Conservation (phyloP, 2,329 filamentous ascomycete genomes). For the Karstenula rhodostoma region DNA sequence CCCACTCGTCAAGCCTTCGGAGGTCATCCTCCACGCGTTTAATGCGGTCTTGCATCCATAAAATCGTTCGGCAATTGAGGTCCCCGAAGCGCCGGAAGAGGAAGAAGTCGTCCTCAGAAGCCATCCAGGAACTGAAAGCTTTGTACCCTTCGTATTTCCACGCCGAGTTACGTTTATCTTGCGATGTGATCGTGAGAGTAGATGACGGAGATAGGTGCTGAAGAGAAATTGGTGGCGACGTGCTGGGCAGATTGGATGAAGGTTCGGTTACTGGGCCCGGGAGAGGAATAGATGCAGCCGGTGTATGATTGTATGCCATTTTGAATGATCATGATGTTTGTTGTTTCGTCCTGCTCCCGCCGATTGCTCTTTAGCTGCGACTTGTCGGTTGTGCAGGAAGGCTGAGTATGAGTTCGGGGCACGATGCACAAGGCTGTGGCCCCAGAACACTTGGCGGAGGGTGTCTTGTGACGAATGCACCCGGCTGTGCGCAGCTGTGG, state of each 20-base stretch:
- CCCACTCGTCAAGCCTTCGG: conserved; percentile 17
- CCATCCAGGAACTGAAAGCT: conserved; percentile 37
- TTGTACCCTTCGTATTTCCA: conserved; percentile 41
- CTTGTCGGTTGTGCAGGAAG: background rate
- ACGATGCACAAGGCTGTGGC: conserved; percentile 8
- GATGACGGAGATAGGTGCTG: conserved; percentile 2
- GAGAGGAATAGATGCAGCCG: background rate
- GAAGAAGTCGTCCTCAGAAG: conserved; percentile 43
- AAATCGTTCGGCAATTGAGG: conserved; percentile 33
- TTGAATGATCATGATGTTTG: conserved; percentile 8
- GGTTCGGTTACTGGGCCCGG: conserved; percentile 13
- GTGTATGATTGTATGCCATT: background rate
- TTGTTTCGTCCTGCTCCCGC: background rate
- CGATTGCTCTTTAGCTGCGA: conserved; percentile 6
- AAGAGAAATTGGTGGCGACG: background rate
- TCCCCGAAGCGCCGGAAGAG: conserved; percentile 36
- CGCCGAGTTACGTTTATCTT: background rate
- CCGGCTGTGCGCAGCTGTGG: background rate
- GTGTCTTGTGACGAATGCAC: conserved; percentile 7
- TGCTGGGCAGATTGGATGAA: background rate
- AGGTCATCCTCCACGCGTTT: conserved; percentile 23
- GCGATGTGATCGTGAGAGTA: background rate
- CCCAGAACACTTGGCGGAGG: background rate
- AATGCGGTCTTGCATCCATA: conserved; percentile 36
- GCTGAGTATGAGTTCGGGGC: conserved; percentile 2